A percentile compares a stretch with the other conserved stretches of the same genome.
These are phyloP conservation scores for Phytophthora megakarya DNA, from an alignment of 352 stramenopile species.

Conservation along the genomic window DNA sequence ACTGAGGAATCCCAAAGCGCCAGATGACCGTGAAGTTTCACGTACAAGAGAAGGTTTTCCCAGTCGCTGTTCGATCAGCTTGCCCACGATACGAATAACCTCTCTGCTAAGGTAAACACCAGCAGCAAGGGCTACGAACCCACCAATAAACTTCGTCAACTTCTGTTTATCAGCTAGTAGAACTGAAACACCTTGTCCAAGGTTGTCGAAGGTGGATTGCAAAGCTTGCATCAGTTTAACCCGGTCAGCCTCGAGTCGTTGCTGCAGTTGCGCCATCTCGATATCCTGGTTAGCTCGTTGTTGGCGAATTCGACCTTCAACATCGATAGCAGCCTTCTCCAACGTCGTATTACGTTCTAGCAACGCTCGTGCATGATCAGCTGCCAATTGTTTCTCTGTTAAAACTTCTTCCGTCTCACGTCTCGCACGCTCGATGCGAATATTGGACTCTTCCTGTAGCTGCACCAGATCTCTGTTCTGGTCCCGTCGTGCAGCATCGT, in stretches of 20 bases:
- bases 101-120: conserved; percentile 73
- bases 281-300: conserved; percentile 77
- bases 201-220: conserved; percentile 70
- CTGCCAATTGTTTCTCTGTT: conserved; percentile 55
- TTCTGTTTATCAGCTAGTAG: conserved; percentile 68
- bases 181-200: conserved; percentile 57
- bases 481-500: conserved; percentile 44
- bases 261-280: conserved; percentile 65
- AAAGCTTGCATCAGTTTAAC: conserved; percentile 69
- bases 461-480: conserved; percentile 67
- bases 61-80: conserved; percentile 66
- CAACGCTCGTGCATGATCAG: conserved; percentile 51
- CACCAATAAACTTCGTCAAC: conserved; percentile 60
- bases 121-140: conserved; percentile 57
- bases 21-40: conserved; percentile 63
- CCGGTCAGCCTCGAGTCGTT: conserved; percentile 65
- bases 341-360: conserved; percentile 69
- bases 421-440: conserved; percentile 58
- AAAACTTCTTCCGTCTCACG: conserved; percentile 67
- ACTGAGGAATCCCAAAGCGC: conserved; percentile 48
- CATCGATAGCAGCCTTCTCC: conserved; percentile 63
- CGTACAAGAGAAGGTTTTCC: conserved; percentile 76
- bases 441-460: conserved; percentile 64
- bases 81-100: conserved; percentile 56
- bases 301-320: conserved; percentile 69